These are phyloP conservation scores for Vararia minispora DNA, from an alignment of 768 basidiomycete species.

Conservation along the genomic window DNA sequence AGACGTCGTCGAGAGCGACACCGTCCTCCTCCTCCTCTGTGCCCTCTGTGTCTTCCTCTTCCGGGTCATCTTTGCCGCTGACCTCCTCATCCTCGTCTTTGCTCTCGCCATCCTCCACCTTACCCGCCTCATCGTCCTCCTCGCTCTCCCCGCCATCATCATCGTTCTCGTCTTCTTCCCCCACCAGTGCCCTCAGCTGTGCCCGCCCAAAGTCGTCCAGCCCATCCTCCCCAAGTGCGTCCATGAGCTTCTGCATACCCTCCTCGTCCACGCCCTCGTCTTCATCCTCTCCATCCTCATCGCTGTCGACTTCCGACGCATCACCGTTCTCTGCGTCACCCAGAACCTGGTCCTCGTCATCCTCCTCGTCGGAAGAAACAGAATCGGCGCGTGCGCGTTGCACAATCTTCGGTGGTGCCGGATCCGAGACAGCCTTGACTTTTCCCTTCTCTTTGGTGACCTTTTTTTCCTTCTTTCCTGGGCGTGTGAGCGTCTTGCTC, in stretches of 20 bases:
- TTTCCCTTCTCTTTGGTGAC: background rate
- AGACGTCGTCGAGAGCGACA: slow-evolving; percentile 59
- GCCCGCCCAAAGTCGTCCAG: slow-evolving; percentile 54
- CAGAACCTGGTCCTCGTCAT: slow-evolving; percentile 1
- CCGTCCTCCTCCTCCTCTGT: slow-evolving; percentile 29
- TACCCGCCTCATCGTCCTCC: slow-evolving; percentile 12
- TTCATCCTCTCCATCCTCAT: slow-evolving; percentile 10
- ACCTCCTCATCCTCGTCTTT: slow-evolving; percentile 25
- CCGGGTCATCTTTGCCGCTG: slow-evolving; percentile 20
- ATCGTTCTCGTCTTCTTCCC: slow-evolving; percentile 18
- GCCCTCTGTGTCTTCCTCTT: slow-evolving; percentile 19
- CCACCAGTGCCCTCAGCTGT: slow-evolving; percentile 35
- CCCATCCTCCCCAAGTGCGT: slow-evolving; percentile 51
- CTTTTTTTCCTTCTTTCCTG: slow-evolving; percentile 4
- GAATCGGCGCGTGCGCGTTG: slow-evolving; percentile 1
- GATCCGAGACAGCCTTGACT: background rate
- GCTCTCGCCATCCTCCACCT: slow-evolving; percentile 25
- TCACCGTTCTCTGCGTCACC: background rate
- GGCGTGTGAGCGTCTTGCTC: background rate
- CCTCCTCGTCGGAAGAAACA: background rate
- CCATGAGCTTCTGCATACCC: slow-evolving; percentile 47
- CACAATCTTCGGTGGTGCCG: too few relatives aligned
- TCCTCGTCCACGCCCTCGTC: slow-evolving; percentile 40
- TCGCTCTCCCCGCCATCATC: slow-evolving; percentile 17
- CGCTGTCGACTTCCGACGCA: slow-evolving; percentile 9